Conservation (phyloP, 148 eudicot species). For the Persicaria tinctoria region DNA sequence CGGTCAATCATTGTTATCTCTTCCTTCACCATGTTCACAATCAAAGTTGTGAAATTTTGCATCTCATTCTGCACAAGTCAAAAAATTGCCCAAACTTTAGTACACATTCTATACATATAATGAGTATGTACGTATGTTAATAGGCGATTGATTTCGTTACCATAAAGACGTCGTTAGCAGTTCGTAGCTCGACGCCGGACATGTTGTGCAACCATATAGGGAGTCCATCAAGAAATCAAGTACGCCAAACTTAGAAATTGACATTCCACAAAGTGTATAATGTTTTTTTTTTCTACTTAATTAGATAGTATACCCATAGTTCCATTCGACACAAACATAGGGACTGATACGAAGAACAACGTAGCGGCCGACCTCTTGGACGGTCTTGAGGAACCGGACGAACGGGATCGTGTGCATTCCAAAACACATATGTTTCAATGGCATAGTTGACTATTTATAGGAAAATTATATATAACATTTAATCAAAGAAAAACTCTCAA, state of each 20-base stretch:
- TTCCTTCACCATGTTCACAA: slow-evolving; percentile 12
- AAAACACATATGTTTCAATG: slow-evolving; percentile 3
- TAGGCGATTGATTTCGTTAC: neutral
- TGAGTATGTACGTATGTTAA: too few relatives aligned
- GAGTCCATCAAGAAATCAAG: neutral
- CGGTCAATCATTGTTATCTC: neutral
- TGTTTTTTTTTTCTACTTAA: too few relatives aligned
- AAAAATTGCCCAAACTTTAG: too few relatives aligned
- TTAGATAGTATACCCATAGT: neutral
- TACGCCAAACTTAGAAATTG: neutral
- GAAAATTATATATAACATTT: too few relatives aligned
- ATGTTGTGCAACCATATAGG: slow-evolving; percentile 9
- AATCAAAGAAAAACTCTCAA: too few relatives aligned
- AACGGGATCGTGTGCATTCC: slow-evolving; percentile 6
- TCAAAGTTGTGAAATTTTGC: slow-evolving; percentile 16
- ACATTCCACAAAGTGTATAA: too few relatives aligned
- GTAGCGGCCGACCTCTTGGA: neutral
- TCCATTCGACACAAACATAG: slow-evolving; percentile 4
- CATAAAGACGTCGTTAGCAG: slow-evolving; percentile 10
- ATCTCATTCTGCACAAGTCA: neutral
- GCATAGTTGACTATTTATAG: neutral
- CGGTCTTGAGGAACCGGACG: slow-evolving; percentile 2
- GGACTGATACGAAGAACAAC: slow-evolving; percentile 9
- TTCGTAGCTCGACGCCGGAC: slow-evolving; percentile 9
- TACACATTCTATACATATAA: too few relatives aligned